Evolutionary conservation across 1,284 basidiomycete species (phyloP).

Genomic region (Neonothopanus nambi): DNA sequence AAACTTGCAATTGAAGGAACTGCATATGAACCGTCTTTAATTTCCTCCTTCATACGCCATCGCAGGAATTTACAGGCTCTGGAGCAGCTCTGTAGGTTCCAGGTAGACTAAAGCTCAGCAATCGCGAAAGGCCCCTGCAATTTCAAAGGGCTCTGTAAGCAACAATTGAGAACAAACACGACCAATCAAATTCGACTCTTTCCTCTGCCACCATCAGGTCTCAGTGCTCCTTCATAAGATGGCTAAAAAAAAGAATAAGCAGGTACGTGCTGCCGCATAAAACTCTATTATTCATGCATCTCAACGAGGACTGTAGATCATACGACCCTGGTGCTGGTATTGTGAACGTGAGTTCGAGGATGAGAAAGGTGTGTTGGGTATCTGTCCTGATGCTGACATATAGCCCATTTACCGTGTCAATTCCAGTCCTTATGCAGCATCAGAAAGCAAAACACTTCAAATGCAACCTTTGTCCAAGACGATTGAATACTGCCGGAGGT

Average conservation of each 20-base stretch:
- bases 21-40: too few species aligned
- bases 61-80: too few species aligned
- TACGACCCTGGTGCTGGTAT: slow-evolving; percentile 98
- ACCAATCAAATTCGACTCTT: slow-evolving; percentile 1
- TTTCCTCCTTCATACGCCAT: too few species aligned
- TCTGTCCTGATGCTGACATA: neutral
- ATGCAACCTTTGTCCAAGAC: slow-evolving; percentile 92
- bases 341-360: slow-evolving; percentile 99
- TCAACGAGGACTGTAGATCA: slow-evolving; percentile 50
- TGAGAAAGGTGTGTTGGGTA: slow-evolving; percentile 73
- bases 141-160: too few species aligned
- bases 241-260: slow-evolving; percentile 84
- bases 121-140: too few species aligned
- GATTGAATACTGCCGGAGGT: slow-evolving; percentile 96
- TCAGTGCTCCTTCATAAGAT: slow-evolving; percentile 35
- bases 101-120: too few species aligned
- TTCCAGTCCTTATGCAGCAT: slow-evolving; percentile 92
- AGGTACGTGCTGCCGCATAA: slow-evolving; percentile 42
- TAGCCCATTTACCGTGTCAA: slow-evolving; percentile 1
- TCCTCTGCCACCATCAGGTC: slow-evolving; percentile 1
- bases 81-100: too few species aligned
- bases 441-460: slow-evolving; percentile 99
- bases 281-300: neutral
- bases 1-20: too few species aligned
- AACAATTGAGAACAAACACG: slow-evolving; percentile 6